A percentile compares a stretch with the other conserved stretches of the same genome.
These are phyloP conservation scores for Didymella lethalis DNA, from an alignment of 2,329 filamentous ascomycete genomes.

Conservation along the genomic window DNA sequence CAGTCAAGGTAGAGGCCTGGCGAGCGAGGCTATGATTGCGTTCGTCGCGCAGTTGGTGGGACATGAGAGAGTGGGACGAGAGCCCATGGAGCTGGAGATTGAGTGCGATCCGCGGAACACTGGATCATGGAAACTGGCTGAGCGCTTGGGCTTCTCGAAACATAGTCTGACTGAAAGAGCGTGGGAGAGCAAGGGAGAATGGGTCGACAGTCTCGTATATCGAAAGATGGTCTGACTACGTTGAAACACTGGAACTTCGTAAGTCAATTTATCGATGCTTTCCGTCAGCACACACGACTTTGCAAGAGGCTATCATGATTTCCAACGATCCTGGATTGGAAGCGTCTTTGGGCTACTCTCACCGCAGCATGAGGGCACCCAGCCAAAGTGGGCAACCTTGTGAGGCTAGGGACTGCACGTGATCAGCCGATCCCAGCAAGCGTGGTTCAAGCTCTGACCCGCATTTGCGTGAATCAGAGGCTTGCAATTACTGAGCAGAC, in stretches of 20 bases:
- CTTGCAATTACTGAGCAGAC: conserved; percentile 7
- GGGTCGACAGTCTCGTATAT: conserved; percentile 44
- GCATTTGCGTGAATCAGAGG: conserved; percentile 11
- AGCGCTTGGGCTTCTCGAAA: conserved; percentile 41
- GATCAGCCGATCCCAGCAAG: conserved; percentile 10
- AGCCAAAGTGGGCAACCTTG: too few relatives aligned
- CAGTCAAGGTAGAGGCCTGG: conserved; percentile 38
- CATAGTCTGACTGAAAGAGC: conserved; percentile 37
- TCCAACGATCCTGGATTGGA: too few relatives aligned
- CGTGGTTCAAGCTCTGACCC: conserved; percentile 1
- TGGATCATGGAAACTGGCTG: conserved; percentile 41
- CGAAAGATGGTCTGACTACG: conserved; percentile 17
- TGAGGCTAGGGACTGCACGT: conserved; percentile 1
- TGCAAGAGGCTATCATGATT: too few relatives aligned
- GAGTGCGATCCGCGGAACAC: conserved; percentile 49
- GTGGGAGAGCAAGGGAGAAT: conserved; percentile 45
- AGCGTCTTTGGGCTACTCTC: too few relatives aligned
- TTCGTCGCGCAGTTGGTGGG: conserved; percentile 34
- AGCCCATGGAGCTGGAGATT: conserved; percentile 40
- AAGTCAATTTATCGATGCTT: too few relatives aligned
- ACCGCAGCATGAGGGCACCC: too few relatives aligned
- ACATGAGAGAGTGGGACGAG: conserved; percentile 10
- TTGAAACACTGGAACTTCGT: too few relatives aligned
- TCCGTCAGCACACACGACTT: too few relatives aligned
- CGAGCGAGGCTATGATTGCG: conserved; percentile 42